Evolutionary conservation across 331 rosid species (phyloP).

Genomic region (Rosa hybrid): DNA sequence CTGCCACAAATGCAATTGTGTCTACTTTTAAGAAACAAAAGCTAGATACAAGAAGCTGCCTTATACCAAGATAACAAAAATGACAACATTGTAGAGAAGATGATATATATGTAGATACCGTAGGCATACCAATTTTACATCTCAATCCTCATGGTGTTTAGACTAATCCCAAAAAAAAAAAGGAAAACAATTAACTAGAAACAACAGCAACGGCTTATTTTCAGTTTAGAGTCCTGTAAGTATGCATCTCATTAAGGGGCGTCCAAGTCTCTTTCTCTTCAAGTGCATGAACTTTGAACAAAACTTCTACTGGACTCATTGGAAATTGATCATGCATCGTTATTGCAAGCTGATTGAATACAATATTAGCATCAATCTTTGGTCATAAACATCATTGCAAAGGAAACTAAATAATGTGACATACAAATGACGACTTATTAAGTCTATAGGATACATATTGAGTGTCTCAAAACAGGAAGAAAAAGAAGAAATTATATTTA

Average conservation of each 20-base stretch:
- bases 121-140: not conserved
- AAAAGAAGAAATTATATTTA: conserved; percentile 19
- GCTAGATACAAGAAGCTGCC: not conserved
- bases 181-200: not conserved
- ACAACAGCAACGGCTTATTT: not conserved
- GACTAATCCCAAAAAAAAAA: not conserved
- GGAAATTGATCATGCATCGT: conserved; percentile 11
- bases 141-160: not conserved
- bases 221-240: conserved; percentile 9
- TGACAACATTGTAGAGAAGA: not conserved
- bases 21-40: not conserved
- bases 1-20: not conserved
- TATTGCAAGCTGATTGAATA: conserved; percentile 14
- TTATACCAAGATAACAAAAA: not conserved
- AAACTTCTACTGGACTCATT: conserved; percentile 14
- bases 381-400: conserved; percentile 13
- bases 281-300: conserved; percentile 12
- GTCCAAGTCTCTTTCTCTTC: conserved; percentile 12
- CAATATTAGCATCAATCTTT: not conserved
- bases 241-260: conserved; percentile 14
- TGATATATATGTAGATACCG: not conserved
- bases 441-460: conserved; percentile 3
- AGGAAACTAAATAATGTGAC: conserved; percentile 15
- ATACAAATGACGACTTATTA: conserved; percentile 23
- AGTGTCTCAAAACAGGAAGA: conserved; percentile 11